phyloP scores from a whole-genome alignment of 2,329 filamentous ascomycete genomes.

The Stenocarpella maydis region DNA sequence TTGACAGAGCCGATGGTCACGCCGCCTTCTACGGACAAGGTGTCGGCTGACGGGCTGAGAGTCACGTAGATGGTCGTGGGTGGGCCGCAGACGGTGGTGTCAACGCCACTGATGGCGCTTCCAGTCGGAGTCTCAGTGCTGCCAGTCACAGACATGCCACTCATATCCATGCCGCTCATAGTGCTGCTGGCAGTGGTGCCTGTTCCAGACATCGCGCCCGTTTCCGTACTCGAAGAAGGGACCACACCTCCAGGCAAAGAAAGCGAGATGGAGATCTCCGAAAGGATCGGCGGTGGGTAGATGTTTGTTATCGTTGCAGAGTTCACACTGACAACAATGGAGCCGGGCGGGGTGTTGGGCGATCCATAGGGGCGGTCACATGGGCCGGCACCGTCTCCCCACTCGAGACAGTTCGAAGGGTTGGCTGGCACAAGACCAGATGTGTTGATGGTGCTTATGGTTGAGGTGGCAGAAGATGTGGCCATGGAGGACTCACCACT shows the following conservation, averaged over 20 bases:
- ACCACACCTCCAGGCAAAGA: neutral
- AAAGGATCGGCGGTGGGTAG: neutral
- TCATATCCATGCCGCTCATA: neutral
- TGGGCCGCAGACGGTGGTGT: constrained; percentile 2
- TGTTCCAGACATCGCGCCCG: constrained; percentile 12
- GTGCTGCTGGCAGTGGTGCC: neutral
- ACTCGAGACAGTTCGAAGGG: constrained; percentile 29
- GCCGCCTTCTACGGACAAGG: constrained; percentile 6
- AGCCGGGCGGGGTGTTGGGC: constrained; percentile 29
- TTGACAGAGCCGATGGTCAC: constrained; percentile 12
- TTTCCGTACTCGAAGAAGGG: constrained; percentile 1
- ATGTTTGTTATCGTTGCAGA: neutral
- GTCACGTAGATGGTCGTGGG: constrained; percentile 29
- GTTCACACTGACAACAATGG: constrained; percentile 23
- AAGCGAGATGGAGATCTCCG: neutral
- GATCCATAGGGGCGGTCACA: constrained; percentile 33
- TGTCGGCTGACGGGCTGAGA: constrained; percentile 5
- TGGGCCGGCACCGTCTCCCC: constrained; percentile 32
- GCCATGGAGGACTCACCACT: neutral
- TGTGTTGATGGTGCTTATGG: neutral
- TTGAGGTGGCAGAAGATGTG: neutral
- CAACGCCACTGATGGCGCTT: neutral
- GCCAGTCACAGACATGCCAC: neutral
- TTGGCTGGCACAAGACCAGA: neutral
- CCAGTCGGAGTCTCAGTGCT: neutral